Evolutionary conservation across 1,284 basidiomycete species (phyloP).

Genomic region (Pyrrhoderma lamaoense): DNA sequence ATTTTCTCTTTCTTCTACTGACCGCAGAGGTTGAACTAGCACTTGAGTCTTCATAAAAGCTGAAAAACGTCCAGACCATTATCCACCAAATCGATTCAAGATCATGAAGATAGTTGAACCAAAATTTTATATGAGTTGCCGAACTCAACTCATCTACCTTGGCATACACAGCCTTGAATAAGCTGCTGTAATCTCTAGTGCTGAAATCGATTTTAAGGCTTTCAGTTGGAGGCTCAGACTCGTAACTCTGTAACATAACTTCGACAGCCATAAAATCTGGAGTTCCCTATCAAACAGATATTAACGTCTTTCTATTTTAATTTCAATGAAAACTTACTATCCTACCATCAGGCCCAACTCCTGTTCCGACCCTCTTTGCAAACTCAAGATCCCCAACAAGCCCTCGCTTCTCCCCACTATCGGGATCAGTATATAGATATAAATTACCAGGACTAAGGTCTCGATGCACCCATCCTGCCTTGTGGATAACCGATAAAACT

Average conservation of each 20-base stretch:
- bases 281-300: neutral
- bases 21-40: no score
- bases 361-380: neutral
- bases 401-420: neutral
- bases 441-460: constrained; percentile 4
- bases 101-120: constrained; percentile 4
- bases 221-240: no score
- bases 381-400: constrained; percentile 4
- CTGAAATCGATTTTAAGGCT: no score
- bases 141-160: neutral
- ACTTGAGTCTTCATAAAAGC: no score
- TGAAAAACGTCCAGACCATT: neutral
- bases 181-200: no score
- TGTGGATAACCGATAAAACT: neutral
- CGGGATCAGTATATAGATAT: neutral
- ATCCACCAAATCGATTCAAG: constrained; percentile 4
- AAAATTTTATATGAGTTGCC: neutral
- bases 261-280: constrained; percentile 7
- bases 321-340: neutral
- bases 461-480: neutral
- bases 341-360: no score
- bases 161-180: neutral
- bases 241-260: no score
- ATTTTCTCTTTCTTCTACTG: no score
- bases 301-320: no score